Evolutionary conservation across 371 early-diverging fungal genomes (phyloP), one percentile per base, ranked within the genome.

Genomic region (Smittium culicis): DNA sequence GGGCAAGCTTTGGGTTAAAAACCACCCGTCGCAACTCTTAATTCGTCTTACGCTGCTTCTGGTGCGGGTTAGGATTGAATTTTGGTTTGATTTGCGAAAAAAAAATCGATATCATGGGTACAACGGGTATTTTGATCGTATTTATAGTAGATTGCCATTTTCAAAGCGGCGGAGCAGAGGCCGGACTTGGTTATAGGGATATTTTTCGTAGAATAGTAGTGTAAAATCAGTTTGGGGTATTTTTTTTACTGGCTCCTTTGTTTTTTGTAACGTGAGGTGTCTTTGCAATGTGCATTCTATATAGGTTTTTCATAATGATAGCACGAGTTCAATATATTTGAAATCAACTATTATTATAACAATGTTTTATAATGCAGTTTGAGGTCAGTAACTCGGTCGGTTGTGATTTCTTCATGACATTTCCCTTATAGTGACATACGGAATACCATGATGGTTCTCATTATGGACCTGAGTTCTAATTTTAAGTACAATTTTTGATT

Each of bases 231-330:
- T 61, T 29, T 61, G 30, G 24, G 29, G 5, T 11, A 64, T 29
- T 32, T 66, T 56, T 59, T 66, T 54, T 31, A 11, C 45, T 59
- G 35, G 66, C 60, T 58, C 54, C 54, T 45, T 57, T 57, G 66
- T 56, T 31, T 59, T 55, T 66, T n/a, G 32, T 31, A 27, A 8
- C 14, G 5, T 2, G 54, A 24, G 25, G 31, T 34, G n/a, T 33
- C 63, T 63, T 63, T 33, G n/a, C 33, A 63, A 31, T 63, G 31
- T 32, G 35, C 66, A 34, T 57, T 5, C 11, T 66, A 54, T 30
- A 5, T 17, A 5, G 11, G n/a, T 59, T 66, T 66, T 35, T 45
- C 45, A 5, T 45, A 24, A 11, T n/a, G 24, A 30, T 28, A 24
- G n/a, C 31, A n/a, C 24, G 56, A 59, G 32, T 66, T 45, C 32